A percentile compares a stretch with the other conserved stretches of the same genome.
These are phyloP conservation scores for Heterococcus sp. DNA, from an alignment of 108 stramenopile genomes.

Conservation along the genomic window DNA sequence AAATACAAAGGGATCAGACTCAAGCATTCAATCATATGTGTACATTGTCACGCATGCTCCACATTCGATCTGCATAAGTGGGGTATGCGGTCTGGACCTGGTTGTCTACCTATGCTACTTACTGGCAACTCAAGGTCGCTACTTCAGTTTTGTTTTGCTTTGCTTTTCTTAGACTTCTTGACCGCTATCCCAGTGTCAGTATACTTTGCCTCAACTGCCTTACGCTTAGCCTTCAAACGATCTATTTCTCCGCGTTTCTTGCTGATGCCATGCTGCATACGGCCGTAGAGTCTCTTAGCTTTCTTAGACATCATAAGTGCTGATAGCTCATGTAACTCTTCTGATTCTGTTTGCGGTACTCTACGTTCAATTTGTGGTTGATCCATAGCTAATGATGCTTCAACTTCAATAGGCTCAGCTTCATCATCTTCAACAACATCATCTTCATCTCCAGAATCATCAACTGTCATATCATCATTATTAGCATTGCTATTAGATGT, in stretches of 20 bases:
- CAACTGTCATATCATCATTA: conserved; percentile 22
- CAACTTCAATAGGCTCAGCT: no score
- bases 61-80: no score
- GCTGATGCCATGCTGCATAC: conserved; percentile 52
- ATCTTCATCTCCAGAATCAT: no score
- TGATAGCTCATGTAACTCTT: conserved; percentile 40
- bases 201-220: conserved; percentile 33
- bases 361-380: not conserved
- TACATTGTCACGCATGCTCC: no score
- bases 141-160: no score
- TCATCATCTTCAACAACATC: not conserved
- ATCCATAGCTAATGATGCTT: not conserved
- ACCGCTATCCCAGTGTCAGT: no score
- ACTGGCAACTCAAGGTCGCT: no score
- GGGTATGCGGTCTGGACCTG: no score
- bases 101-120: no score
- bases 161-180: no score
- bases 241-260: conserved; percentile 35
- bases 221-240: conserved; percentile 40
- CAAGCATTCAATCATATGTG: no score
- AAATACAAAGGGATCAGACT: no score
- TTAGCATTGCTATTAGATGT: conserved; percentile 20
- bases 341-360: conserved; percentile 11
- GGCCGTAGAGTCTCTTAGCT: conserved; percentile 46
- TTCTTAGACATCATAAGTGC: conserved; percentile 51